Base-by-base conservation (phyloP, 371 early-diverging fungal species). In the Lichtheimia hyalospora region DNA sequence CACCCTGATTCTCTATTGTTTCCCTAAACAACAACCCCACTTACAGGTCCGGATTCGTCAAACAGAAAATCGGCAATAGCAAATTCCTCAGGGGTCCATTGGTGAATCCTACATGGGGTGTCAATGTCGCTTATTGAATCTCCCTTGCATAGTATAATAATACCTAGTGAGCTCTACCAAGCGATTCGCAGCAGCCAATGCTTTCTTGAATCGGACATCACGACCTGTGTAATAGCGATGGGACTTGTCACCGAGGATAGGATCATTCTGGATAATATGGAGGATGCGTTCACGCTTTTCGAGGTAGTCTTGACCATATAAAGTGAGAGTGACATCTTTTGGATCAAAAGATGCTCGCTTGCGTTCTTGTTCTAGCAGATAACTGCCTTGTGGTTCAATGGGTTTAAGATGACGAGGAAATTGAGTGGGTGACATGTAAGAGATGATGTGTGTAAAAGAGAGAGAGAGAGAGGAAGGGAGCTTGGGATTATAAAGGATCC, bases 31-130 rank as follows among this genome's bases (percentile, higher is more conserved):
- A 5, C 6, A 28, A 1, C 1, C n/a, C 7, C 57, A 60, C 75
- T 73, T 79, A 85, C 84, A 25, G 82, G 77, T 49, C 80, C 79
- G 16, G 83, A 60, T 54, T 82, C 79, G 62, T 86, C 86, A 57
- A 86, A 76, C 23, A 86, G 50, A 18, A 68, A 63, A 43, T 81
- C 80, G n/a, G 84, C 86, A 58, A 82, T 74, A 23, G 58, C 60
- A 60, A 70, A 71, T 43, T 85, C 86, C 49, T 83, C 83, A 5
- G 69, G 58, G 20, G 58, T 75, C 86, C 86, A 85, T 13, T 74
- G 66, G 54, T 85, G 74, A n/a, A 70, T 59, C 62, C 77, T 79
- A 44, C 23, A 46, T 2, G 8, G 13, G 43, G n/a, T 2, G 20
- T 34, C 34, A 34, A 8, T 34, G 34, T 34, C 34, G 34, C 34